phyloP scores from a whole-genome alignment of 2,329 filamentous ascomycete species.

The Hypoxylon sp. region DNA sequence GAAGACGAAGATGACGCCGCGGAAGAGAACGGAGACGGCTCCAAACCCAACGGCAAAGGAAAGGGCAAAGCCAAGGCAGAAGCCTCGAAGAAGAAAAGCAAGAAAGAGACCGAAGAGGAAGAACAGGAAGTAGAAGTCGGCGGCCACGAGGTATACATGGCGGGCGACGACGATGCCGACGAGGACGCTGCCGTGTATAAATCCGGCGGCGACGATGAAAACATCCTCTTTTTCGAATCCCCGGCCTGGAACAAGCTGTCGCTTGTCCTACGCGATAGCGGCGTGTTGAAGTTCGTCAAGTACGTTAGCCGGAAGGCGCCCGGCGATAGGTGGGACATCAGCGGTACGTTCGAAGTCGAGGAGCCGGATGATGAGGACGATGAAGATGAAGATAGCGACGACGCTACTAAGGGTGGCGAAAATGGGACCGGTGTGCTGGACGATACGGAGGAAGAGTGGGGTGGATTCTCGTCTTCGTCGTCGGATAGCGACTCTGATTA shows the following conservation, averaged over 20 bases:
- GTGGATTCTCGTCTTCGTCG: constrained; percentile 64
- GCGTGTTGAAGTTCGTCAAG: constrained; percentile 93
- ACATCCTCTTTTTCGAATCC: constrained; percentile 73
- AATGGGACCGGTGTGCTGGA: constrained; percentile 52
- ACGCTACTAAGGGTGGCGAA: constrained; percentile 49
- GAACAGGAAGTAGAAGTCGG: constrained; percentile 69
- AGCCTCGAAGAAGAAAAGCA: constrained; percentile 48
- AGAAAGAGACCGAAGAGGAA: constrained; percentile 49
- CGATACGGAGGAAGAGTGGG: constrained; percentile 68
- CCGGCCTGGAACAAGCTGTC: constrained; percentile 90
- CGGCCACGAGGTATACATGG: constrained; percentile 94
- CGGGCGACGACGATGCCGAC: constrained; percentile 79
- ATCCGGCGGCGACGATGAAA: constrained; percentile 80
- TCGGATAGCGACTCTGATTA: constrained; percentile 49
- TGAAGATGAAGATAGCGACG: constrained; percentile 49
- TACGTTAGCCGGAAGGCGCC: constrained; percentile 87
- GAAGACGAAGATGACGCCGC: constrained; percentile 62
- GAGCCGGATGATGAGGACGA: constrained; percentile 60
- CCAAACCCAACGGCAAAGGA: constrained; percentile 53
- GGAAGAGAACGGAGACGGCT: constrained; percentile 52
- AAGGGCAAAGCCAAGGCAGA: constrained; percentile 51
- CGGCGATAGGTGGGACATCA: constrained; percentile 94
- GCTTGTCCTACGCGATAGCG: constrained; percentile 88
- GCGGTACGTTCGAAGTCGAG: constrained; percentile 80
- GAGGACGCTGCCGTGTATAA: constrained; percentile 91